Percentiles rank a stretch among this genome's conserved stretches.
Evolutionary conservation across 176 grass and related monocot genomes (phyloP).

Genomic region (Olyra latifolia): DNA sequence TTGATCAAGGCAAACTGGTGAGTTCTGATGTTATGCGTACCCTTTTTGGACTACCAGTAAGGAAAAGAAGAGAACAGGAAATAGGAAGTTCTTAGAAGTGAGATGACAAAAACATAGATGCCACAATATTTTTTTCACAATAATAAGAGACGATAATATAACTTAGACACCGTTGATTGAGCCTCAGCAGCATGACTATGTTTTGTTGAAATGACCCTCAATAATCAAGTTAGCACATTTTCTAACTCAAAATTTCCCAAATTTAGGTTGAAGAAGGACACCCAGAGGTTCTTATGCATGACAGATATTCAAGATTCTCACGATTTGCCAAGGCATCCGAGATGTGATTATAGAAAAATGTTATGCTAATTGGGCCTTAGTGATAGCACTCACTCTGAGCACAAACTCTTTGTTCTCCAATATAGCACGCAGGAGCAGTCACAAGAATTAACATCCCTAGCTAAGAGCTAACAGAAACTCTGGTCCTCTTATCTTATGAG

Average conservation of each 20-base stretch:
- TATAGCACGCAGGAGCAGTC: background rate
- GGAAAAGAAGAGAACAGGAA: background rate
- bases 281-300: slow-evolving; percentile 53
- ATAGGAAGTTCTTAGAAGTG: background rate
- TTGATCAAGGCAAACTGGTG: slow-evolving; percentile 81
- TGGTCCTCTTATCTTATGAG: background rate
- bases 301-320: slow-evolving; percentile 66
- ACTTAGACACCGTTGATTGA: background rate
- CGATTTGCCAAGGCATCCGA: slow-evolving; percentile 67
- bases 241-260: background rate
- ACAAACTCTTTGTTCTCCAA: background rate
- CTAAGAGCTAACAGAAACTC: background rate
- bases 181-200: background rate
- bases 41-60: background rate
- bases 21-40: background rate
- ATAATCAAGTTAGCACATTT: background rate
- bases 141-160: background rate
- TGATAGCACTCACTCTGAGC: background rate
- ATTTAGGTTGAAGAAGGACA: slow-evolving; percentile 89
- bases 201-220: background rate
- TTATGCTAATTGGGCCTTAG: background rate
- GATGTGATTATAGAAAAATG: slow-evolving; percentile 48
- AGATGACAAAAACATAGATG: background rate
- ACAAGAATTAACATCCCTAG: background rate
- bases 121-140: background rate